Evolutionary conservation across 2,329 filamentous ascomycete genomes (phyloP), one percentile per base, ranked within the genome.

Genomic region (Alternaria gaisen): DNA sequence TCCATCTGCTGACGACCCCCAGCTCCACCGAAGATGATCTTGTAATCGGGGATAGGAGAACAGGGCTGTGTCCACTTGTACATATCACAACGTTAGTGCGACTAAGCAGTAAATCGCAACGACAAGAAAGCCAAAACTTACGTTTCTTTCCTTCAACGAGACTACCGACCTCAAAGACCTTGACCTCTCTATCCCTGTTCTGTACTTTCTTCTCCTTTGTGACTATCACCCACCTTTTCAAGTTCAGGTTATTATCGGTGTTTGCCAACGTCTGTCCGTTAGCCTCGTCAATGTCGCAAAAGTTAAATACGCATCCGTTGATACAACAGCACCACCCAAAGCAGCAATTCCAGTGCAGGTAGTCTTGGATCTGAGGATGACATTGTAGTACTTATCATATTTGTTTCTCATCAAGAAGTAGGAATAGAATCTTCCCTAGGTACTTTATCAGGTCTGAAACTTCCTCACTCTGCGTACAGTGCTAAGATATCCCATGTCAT

Each of bases 21-120:
- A 78, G 76, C 76, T 60, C 76, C 76, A 32, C 76, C 76, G 30
- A 77, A 77, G 64, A 76, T 78, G 75, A 71, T 64, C 46, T 68
- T 77, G 67, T 78, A 77, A 65, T 57, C 3, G 34, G 34, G 50
- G 53, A 26, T 40, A 47, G 58, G 53, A 56, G 58, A 50, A 53
- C 34, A 48, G 50, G 28, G 34, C 36, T 44, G 54, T 38, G 56
- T 52, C 60, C 58, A 53, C 46, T 53, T 66, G 58, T 67, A 65
- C 28, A 67, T 61, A 60, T 60, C 46, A 62, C 53, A 52, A 22
- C 44, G 14, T 40, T 22, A 56, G 53, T 57, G 58, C 53, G 34
- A 42, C 46, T 42, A 42, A 52, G 28, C 38, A 50, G 53, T 52
- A 57, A 41, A 36, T 47, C 58, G 20, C 53, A 60, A 60, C 42